Base-by-base conservation (phyloP, 1,284 basidiomycete species). In the Polyporus tsugae region DNA sequence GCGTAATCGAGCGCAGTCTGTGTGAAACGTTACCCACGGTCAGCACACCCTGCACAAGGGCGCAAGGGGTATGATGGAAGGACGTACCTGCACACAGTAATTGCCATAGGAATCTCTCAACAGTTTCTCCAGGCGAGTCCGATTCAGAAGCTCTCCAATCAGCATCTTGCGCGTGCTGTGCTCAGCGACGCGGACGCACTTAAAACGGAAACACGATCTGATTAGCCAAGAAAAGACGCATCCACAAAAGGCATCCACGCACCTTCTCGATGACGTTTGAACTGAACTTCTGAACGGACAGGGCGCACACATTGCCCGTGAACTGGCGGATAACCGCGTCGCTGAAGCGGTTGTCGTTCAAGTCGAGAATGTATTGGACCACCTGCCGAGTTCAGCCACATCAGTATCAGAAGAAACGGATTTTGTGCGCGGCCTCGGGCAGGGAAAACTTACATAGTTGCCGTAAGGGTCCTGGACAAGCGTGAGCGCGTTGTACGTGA, bases 391-490 rank as follows among this genome's bases (percentile, higher is more conserved):
- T 19, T 33, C n/a, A 25, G 35, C 41, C 13, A 29, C 67, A 65
- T 67, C 69, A 73, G 63, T 39, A 72, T 71, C 69, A 71, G 64
- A 68, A 66, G 25, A 60, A 60, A 42, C 49, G 35, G 55, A 53
- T 60, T 36, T 41, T 33, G 38, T n/a, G 35, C 35, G 35, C 52
- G 36, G 49, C 62, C 42, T 19, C 17, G 13, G 46, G 38, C 63
- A 67, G 22, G 9, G 58, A 66, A 13, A 42, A 83, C 91, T 79
- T 75, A 95, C 95, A 76, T 97, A 97, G 84, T 97, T 96, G 75
- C 96, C 97, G 77, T 99, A 99, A 41, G 98, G 98, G 81, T 99
- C 98, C 83, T 99, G 98, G 33, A 99, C 98, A 68, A 99, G 87
- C 29, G 97, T 98, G 71, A 99, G 87, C 9, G 97, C 97, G 77